Conservation (phyloP, 2,329 filamentous ascomycete species). For the Aspergillus glaucus region DNA sequence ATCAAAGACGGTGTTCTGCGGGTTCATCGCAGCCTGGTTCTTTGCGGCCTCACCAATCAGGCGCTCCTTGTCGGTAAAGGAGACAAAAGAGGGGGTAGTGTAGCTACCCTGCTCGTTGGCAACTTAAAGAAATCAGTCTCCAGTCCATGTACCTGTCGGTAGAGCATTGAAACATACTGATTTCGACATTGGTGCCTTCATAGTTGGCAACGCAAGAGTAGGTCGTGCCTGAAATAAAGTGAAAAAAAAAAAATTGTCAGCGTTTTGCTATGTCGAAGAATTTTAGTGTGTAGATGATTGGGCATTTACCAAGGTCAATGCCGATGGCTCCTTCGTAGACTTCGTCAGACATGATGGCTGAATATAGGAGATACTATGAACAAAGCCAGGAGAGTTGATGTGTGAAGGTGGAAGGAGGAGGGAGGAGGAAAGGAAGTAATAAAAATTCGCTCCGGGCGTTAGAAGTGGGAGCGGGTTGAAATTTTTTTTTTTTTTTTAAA, state of each 20-base stretch:
- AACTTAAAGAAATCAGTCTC: slow-evolving; percentile 45
- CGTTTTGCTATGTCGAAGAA: not conserved
- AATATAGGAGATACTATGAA: slow-evolving; percentile 17
- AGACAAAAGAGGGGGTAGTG: slow-evolving; percentile 98
- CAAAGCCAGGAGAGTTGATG: slow-evolving; percentile 6
- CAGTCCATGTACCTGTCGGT: not conserved
- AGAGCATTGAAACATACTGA: slow-evolving; percentile 57
- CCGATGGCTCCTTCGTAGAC: slow-evolving; percentile 99
- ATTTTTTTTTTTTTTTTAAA: slow-evolving; percentile 8
- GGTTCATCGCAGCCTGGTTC: slow-evolving; percentile 99
- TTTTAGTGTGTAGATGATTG: slow-evolving; percentile 2
- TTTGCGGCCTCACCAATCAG: slow-evolving; percentile 99
- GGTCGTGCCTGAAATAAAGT: slow-evolving; percentile 68
- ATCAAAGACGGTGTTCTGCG: slow-evolving; percentile 95
- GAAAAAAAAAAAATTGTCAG: slow-evolving; percentile 18
- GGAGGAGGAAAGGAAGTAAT: slow-evolving; percentile 8
- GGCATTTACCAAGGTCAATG: slow-evolving; percentile 90
- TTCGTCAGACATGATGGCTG: slow-evolving; percentile 77
- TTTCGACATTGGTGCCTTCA: slow-evolving; percentile 99
- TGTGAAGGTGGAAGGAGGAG: slow-evolving; percentile 4
- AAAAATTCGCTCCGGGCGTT: slow-evolving; percentile 15
- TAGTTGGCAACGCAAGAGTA: slow-evolving; percentile 99
- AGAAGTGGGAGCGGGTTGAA: slow-evolving; percentile 17
- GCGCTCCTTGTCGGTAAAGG: slow-evolving; percentile 97
- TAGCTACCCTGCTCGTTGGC: slow-evolving; percentile 99